Evolutionary conservation across 2,329 filamentous ascomycete species (phyloP).

Genomic region (Parastagonospora avenae): DNA sequence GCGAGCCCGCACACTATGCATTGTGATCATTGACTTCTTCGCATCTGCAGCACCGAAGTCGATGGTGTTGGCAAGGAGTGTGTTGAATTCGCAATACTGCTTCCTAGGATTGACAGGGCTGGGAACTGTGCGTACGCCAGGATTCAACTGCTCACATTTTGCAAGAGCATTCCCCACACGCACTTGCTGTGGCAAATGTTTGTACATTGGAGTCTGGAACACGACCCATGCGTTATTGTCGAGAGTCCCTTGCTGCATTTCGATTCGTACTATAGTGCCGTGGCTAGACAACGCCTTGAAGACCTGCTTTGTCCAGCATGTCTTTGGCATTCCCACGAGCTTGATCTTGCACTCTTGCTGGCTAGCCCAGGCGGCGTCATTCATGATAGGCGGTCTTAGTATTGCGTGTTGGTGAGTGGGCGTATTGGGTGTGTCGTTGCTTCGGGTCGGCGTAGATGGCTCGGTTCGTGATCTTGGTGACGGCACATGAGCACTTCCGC

Average conservation of each 20-base stretch:
- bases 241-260: conserved; percentile 18
- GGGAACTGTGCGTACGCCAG: conserved; percentile 10
- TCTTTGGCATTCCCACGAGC: conserved; percentile 18
- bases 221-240: conserved; percentile 25
- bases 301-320: conserved; percentile 23
- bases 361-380: conserved; percentile 18
- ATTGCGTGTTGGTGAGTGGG: background rate
- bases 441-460: background rate
- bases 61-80: conserved; percentile 51
- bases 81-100: conserved; percentile 31
- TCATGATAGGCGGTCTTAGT: conserved; percentile 3
- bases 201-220: conserved; percentile 27
- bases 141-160: conserved; percentile 6
- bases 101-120: conserved; percentile 31
- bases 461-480: background rate
- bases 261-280: conserved; percentile 37
- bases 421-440: background rate
- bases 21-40: conserved; percentile 62
- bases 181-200: conserved; percentile 10
- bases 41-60: conserved; percentile 67
- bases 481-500: background rate
- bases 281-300: conserved; percentile 27
- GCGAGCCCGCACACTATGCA: conserved; percentile 54
- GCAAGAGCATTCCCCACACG: conserved; percentile 7
- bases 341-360: conserved; percentile 31